phyloP scores from a whole-genome alignment of 2,329 filamentous ascomycete species.

The Cylindrodendrum hubeiense region DNA sequence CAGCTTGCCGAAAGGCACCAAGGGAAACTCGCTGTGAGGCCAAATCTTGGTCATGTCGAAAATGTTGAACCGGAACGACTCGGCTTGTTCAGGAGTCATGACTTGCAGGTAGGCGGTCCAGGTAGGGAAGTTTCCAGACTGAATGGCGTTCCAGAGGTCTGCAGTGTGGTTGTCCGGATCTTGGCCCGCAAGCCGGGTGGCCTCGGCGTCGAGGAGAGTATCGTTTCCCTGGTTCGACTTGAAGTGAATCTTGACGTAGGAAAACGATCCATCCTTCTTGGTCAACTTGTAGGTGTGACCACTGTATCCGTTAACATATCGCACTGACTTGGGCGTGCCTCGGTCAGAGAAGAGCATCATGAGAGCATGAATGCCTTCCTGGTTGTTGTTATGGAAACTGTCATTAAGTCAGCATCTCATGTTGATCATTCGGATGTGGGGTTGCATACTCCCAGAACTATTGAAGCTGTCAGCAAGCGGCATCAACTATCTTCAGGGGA shows the following conservation, averaged over 20 bases:
- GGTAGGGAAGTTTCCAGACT: constrained; percentile 69
- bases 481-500: neutral
- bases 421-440: too few relatives aligned
- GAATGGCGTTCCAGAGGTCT: constrained; percentile 60
- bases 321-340: constrained; percentile 60
- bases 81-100: constrained; percentile 71
- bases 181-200: constrained; percentile 49
- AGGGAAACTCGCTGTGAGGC: constrained; percentile 73
- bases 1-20: constrained; percentile 71
- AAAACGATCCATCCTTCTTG: constrained; percentile 58
- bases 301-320: constrained; percentile 60
- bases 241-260: constrained; percentile 65
- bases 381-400: constrained; percentile 64
- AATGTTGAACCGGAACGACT: constrained; percentile 71
- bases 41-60: constrained; percentile 80
- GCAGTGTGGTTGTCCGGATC: constrained; percentile 64
- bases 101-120: constrained; percentile 76
- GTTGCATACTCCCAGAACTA: constrained; percentile 51
- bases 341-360: constrained; percentile 65
- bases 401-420: neutral
- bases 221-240: constrained; percentile 60
- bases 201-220: constrained; percentile 56
- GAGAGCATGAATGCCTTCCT: constrained; percentile 59
- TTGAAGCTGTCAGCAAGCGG: neutral
- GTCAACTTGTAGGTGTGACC: constrained; percentile 63